These are phyloP conservation scores for Torulaspora quercuum DNA, from an alignment of 805 yeast genomes.

Conservation along the genomic window DNA sequence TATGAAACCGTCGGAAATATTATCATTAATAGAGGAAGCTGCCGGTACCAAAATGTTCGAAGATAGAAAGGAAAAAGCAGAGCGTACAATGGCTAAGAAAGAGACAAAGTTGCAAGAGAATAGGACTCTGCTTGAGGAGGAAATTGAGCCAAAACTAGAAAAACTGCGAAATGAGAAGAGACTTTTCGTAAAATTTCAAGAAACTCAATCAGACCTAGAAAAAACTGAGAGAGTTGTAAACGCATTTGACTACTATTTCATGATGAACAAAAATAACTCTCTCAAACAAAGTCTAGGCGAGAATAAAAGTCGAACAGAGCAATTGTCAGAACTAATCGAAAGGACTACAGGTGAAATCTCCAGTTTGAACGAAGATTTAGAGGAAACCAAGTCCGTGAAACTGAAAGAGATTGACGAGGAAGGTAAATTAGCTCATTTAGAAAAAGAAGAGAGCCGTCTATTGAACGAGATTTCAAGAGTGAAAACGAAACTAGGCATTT, in stretches of 20 bases:
- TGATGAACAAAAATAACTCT: conserved; percentile 41
- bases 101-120: conserved; percentile 82
- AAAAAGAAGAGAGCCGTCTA: conserved; percentile 50
- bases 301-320: conserved; percentile 41
- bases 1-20: conserved; percentile 89
- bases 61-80: conserved; percentile 87
- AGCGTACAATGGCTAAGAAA: conserved; percentile 86
- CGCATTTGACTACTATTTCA: conserved; percentile 63
- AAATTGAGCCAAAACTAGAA: conserved; percentile 88
- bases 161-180: conserved; percentile 78
- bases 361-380: conserved; percentile 59
- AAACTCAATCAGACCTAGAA: conserved; percentile 76
- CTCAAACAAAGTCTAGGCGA: conserved; percentile 44
- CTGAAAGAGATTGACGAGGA: conserved; percentile 60
- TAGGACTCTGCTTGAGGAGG: conserved; percentile 67
- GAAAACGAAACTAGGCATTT: conserved; percentile 59
- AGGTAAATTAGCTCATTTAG: conserved; percentile 56
- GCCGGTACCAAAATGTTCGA: conserved; percentile 97
- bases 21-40: conserved; percentile 93
- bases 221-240: conserved; percentile 66
- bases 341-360: conserved; percentile 53
- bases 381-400: conserved; percentile 48
- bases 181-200: conserved; percentile 79
- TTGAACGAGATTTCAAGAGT: conserved; percentile 66
- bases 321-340: conserved; percentile 44